Conservation (phyloP, 306 rosid species). For the Quercus cerris region DNA sequence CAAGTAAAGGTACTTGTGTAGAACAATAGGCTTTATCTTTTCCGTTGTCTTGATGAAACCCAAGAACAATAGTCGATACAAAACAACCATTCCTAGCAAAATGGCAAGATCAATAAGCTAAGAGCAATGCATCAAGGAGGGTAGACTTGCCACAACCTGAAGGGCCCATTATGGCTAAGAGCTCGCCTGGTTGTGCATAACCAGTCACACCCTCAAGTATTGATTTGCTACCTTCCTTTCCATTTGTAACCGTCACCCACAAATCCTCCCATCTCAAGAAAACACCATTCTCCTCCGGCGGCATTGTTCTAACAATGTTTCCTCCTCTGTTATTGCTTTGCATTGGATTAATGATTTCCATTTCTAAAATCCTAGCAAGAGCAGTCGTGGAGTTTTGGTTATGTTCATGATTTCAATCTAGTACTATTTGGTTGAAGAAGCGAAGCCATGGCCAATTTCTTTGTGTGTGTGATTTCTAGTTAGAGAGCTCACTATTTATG, state of each 20-base stretch:
- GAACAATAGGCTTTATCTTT: slow-evolving; percentile 28
- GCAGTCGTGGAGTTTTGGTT: too few species aligned
- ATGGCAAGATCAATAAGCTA: slow-evolving; percentile 36
- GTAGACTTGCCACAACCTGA: neutral
- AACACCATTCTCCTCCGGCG: neutral
- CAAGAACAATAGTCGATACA: slow-evolving; percentile 51
- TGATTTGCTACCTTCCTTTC: neutral
- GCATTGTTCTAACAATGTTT: too few species aligned
- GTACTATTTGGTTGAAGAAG: too few species aligned
- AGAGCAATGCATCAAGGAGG: neutral
- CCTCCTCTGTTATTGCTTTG: too few species aligned
- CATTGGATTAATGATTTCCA: too few species aligned
- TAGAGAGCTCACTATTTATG: too few species aligned
- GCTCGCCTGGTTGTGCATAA: neutral
- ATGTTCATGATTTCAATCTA: too few species aligned
- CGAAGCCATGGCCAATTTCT: too few species aligned
- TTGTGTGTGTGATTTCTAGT: too few species aligned
- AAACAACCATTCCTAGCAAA: slow-evolving; percentile 50
- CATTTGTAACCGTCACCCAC: neutral
- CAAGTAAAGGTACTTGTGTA: neutral
- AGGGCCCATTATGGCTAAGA: slow-evolving; percentile 1
- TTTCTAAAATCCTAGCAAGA: too few species aligned
- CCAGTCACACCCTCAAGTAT: slow-evolving; percentile 1
- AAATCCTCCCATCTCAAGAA: slow-evolving; percentile 16
- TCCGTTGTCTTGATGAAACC: slow-evolving; percentile 41